phyloP scores from a whole-genome alignment of 2,329 filamentous ascomycete genomes.

The Trichoderma aggressivum region DNA sequence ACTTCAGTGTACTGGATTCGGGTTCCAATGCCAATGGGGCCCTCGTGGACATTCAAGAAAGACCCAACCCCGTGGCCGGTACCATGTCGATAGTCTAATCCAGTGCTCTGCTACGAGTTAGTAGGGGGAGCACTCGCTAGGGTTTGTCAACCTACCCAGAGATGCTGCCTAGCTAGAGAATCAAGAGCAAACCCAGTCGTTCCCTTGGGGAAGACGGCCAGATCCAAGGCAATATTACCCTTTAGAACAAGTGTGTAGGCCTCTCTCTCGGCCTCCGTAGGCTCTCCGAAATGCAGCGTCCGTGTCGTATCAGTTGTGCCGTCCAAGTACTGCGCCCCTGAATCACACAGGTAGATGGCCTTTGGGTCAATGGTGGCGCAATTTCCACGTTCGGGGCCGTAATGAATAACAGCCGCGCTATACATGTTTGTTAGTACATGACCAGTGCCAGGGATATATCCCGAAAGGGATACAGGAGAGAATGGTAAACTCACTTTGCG shows the following conservation, averaged over 20 bases:
- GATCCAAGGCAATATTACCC: constrained; percentile 85
- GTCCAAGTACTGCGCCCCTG: constrained; percentile 92
- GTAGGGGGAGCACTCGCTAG: background rate
- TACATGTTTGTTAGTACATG: constrained; percentile 2
- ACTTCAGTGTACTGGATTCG: constrained; percentile 90
- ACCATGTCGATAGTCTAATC: constrained; percentile 92
- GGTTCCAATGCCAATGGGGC: constrained; percentile 93
- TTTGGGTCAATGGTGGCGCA: constrained; percentile 82
- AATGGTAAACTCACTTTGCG: constrained; percentile 52
- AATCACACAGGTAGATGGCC: constrained; percentile 91
- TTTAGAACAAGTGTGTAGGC: constrained; percentile 94
- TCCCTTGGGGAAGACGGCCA: constrained; percentile 86
- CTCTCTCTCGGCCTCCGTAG: constrained; percentile 77
- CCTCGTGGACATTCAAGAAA: constrained; percentile 95
- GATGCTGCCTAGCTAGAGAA: constrained; percentile 78
- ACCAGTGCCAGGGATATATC: background rate
- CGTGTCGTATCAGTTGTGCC: constrained; percentile 95
- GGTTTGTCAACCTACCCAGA: constrained; percentile 64
- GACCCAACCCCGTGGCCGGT: constrained; percentile 96
- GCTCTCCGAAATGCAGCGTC: constrained; percentile 86
- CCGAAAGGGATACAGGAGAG: background rate
- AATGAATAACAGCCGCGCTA: constrained; percentile 94
- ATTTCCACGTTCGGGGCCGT: constrained; percentile 78
- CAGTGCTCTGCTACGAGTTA: constrained; percentile 46
- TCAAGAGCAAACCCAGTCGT: constrained; percentile 93